Conservation (phyloP, 1,139 yeast genomes). For the Geotrichum citri-aurantii region DNA sequence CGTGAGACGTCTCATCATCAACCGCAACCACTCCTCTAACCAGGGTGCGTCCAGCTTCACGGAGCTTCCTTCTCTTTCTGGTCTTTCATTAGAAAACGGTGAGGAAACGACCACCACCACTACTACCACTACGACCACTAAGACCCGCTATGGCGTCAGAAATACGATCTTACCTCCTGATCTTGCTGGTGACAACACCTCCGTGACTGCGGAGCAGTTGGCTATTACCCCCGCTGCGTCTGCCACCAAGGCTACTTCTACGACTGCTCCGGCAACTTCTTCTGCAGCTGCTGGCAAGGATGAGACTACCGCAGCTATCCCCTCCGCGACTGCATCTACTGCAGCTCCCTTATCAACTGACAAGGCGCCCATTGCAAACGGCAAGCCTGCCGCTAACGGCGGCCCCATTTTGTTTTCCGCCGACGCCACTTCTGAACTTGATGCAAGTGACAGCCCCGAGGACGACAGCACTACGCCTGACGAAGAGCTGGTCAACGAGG, state of each 20-base stretch:
- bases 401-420: background rate
- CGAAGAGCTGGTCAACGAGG: constrained; percentile 46
- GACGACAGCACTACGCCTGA: constrained; percentile 24
- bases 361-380: background rate
- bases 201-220: background rate
- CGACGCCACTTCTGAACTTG: background rate
- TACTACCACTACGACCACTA: background rate
- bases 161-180: background rate
- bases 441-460: background rate
- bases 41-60: constrained; percentile 21
- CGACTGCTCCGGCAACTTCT: background rate
- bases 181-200: background rate
- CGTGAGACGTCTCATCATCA: constrained; percentile 53
- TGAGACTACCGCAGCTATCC: background rate
- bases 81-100: background rate
- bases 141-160: background rate
- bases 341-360: background rate
- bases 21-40: constrained; percentile 37
- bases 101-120: background rate
- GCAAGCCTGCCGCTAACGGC: constrained; percentile 4
- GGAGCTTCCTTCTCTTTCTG: background rate
- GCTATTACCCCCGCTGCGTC: background rate
- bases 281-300: background rate
- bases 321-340: background rate
- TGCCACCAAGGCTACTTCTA: constrained; percentile 1